These are phyloP conservation scores for Naganishia vishniacii DNA, from an alignment of 768 basidiomycete genomes.

Conservation along the genomic window DNA sequence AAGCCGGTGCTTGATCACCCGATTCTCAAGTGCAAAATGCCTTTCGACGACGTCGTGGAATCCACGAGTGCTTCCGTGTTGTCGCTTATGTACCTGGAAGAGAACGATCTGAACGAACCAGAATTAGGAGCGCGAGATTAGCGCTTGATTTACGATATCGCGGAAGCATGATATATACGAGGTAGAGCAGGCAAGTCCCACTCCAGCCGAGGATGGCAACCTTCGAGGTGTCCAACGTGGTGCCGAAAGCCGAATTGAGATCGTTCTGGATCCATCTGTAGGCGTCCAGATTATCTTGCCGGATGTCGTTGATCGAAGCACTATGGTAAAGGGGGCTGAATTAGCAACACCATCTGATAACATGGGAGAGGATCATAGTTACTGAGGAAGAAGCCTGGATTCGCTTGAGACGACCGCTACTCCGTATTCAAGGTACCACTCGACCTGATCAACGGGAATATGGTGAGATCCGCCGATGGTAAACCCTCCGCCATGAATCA, in stretches of 20 bases:
- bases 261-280: slow-evolving; percentile 23
- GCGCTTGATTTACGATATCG: too few relatives aligned
- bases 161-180: too few relatives aligned
- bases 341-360: background rate
- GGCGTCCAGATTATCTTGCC: slow-evolving; percentile 27
- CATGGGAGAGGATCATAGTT: background rate
- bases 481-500: slow-evolving; percentile 29
- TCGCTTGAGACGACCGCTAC: slow-evolving; percentile 27
- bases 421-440: slow-evolving; percentile 23
- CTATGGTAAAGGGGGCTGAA: background rate
- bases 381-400: slow-evolving; percentile 28
- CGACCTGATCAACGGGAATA: slow-evolving; percentile 27
- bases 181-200: slow-evolving; percentile 16
- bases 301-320: slow-evolving; percentile 15
- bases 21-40: too few relatives aligned
- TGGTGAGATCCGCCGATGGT: slow-evolving; percentile 18
- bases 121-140: too few relatives aligned
- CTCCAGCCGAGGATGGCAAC: slow-evolving; percentile 24
- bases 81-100: too few relatives aligned
- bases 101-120: too few relatives aligned
- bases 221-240: background rate
- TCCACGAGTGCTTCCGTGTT: too few relatives aligned
- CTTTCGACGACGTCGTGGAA: too few relatives aligned
- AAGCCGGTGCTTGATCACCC: too few relatives aligned
- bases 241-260: background rate